Evolutionary conservation across 139 green algal genomes (phyloP), one percentile per base, ranked within the genome.

Genomic region (Desmodesmus armatus): DNA sequence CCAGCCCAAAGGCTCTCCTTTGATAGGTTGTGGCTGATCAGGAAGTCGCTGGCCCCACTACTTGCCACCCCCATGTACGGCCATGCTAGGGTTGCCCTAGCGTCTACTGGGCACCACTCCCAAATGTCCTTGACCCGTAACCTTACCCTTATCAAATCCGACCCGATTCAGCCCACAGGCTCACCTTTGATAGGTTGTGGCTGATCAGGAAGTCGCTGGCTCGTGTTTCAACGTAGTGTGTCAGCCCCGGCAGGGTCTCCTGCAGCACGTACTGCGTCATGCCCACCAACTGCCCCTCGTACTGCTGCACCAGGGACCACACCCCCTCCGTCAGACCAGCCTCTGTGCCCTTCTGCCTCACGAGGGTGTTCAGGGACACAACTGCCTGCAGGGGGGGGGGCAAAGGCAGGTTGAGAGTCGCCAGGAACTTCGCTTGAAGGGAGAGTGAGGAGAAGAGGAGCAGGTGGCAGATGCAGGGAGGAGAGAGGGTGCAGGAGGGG

Each of bases 221-320:
- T 41, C 53, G 19, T 15, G 51, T 37, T 47, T 82, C 76, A 29
- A 82, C 55, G 17, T 82, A 82, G 37, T 72, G 76, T 19, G 76
- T 71, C 23, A 82, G 9, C 29, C 76, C 41, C 0, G 78, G 78
- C 40, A 84, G 63, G 7, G 78, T 65, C 29, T 84, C 35, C 31
- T 72, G 66, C 60, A 84, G 62, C 63, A 84, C 47, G 78, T 84
- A 21, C 31, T 72, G 66, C 60, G 77, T 40, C 63, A 84, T 63
- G 78, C 78, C 35, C 15, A 63, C 77, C 5, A 84, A 40, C 29
- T 84, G 39, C 3, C 63, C 62, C 29, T 84, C 78, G 23, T 84
- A 84, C 7, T 76, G 27, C 35, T 84, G 62, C 62, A 84, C 25
- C 9, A 84, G 62, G 31, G 41, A 37, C 29, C 67, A 33, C n/a